These are phyloP conservation scores for Herpetospermum pedunculosum DNA, from an alignment of 306 rosid genomes.

Conservation along the genomic window DNA sequence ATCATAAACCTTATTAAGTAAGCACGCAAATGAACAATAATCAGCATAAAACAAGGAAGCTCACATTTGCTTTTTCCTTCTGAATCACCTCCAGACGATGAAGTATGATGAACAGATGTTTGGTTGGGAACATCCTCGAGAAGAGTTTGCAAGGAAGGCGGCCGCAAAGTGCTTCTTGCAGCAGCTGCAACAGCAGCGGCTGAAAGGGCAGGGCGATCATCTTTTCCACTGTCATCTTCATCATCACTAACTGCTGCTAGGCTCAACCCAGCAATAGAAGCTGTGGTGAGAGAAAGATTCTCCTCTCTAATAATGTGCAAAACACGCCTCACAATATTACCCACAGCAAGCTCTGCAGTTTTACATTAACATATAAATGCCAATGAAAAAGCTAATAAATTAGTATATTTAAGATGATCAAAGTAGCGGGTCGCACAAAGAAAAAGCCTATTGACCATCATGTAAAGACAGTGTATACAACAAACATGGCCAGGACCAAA, in stretches of 20 bases:
- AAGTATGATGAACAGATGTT: slow-evolving; percentile 43
- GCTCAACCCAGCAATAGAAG: slow-evolving; percentile 72
- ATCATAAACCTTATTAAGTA: background rate
- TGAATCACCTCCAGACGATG: slow-evolving; percentile 92
- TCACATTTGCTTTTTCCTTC: slow-evolving; percentile 90
- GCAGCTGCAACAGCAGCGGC: slow-evolving; percentile 92
- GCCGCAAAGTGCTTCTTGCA: slow-evolving; percentile 90
- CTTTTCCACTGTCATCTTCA: slow-evolving; percentile 61
- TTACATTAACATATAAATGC: slow-evolving; percentile 14
- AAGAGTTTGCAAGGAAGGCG: slow-evolving; percentile 95
- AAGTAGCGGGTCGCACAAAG: background rate
- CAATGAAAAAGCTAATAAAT: background rate
- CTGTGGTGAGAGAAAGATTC: slow-evolving; percentile 74
- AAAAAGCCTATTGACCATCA: background rate
- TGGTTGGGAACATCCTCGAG: slow-evolving; percentile 66
- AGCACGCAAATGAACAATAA: background rate
- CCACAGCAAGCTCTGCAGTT: slow-evolving; percentile 88
- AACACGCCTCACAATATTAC: slow-evolving; percentile 94
- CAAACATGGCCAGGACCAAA: background rate
- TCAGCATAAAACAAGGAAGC: slow-evolving; percentile 15
- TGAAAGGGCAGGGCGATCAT: slow-evolving; percentile 59
- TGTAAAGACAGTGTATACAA: background rate
- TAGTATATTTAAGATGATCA: background rate
- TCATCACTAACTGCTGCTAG: slow-evolving; percentile 69
- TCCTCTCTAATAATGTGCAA: slow-evolving; percentile 95